Conservation (phyloP, 2,329 filamentous ascomycete genomes). For the Xylogone sp. region DNA sequence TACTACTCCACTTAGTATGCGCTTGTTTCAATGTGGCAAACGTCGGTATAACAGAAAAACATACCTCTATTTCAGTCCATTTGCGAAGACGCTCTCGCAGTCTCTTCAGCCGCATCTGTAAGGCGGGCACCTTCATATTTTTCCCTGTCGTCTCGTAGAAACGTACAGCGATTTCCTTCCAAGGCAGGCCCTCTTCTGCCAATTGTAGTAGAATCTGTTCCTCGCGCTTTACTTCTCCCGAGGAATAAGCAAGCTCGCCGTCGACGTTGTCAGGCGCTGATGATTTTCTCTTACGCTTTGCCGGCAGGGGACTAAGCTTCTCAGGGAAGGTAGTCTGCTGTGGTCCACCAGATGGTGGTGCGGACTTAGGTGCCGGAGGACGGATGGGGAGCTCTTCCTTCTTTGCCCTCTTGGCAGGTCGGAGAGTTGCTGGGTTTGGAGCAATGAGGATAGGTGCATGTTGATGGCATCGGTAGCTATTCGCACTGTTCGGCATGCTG, state of each 20-base stretch:
- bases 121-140: slow-evolving; percentile 27
- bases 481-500: slow-evolving; percentile 6
- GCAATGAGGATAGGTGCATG: slow-evolving; percentile 19
- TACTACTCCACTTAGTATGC: neutral
- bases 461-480: slow-evolving; percentile 5
- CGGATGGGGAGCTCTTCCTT: slow-evolving; percentile 8
- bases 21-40: neutral
- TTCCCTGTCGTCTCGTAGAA: slow-evolving; percentile 27
- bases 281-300: slow-evolving; percentile 21
- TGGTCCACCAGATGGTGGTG: slow-evolving; percentile 16
- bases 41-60: neutral
- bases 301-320: slow-evolving; percentile 8
- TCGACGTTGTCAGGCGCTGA: neutral
- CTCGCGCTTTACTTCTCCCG: slow-evolving; percentile 22
- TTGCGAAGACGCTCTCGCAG: slow-evolving; percentile 28
- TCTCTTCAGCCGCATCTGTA: slow-evolving; percentile 34
- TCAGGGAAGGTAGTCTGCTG: slow-evolving; percentile 12
- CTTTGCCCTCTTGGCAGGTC: slow-evolving; percentile 9
- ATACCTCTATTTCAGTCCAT: neutral
- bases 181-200: slow-evolving; percentile 27
- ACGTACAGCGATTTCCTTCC: slow-evolving; percentile 28
- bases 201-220: slow-evolving; percentile 30
- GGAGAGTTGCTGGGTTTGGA: slow-evolving; percentile 15
- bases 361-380: slow-evolving; percentile 19
- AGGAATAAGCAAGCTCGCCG: neutral